Evolutionary conservation across 306 rosid species (phyloP).

Genomic region (Vigna nakashimae): DNA sequence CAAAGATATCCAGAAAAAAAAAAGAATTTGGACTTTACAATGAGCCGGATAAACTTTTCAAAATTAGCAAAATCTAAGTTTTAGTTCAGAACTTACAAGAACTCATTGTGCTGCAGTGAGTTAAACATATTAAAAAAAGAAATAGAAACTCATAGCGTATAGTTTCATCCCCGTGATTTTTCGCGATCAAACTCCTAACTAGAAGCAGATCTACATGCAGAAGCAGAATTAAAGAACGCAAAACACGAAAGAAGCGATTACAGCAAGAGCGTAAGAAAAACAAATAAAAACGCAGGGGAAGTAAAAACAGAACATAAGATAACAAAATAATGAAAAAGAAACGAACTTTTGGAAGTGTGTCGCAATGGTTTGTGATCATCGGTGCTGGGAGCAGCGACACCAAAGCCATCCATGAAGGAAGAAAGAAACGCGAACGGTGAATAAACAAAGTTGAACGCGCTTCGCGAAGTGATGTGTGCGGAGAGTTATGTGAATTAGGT

Average conservation of each 20-base stretch:
- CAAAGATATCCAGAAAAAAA: background rate
- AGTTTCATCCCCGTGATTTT: background rate
- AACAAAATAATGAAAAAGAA: conserved; percentile 9
- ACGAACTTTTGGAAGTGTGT: conserved; percentile 60
- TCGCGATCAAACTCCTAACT: background rate
- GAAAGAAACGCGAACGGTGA: conserved; percentile 17
- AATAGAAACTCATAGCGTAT: background rate
- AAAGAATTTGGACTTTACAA: background rate
- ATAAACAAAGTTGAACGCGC: conserved; percentile 40
- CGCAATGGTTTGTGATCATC: conserved; percentile 59
- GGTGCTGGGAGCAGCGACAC: conserved; percentile 49
- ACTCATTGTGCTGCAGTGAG: background rate
- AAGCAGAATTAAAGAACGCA: conserved; percentile 9
- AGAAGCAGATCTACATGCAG: conserved; percentile 46
- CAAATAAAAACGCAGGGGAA: background rate
- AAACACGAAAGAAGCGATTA: conserved; percentile 4
- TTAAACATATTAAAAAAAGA: background rate
- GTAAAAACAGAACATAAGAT: background rate
- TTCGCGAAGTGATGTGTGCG: background rate
- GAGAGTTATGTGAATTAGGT: conserved; percentile 23
- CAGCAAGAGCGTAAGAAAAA: background rate
- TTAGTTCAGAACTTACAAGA: background rate
- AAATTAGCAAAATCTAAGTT: conserved; percentile 23
- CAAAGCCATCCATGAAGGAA: conserved; percentile 59
- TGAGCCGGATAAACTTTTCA: background rate